phyloP scores from a whole-genome alignment of 441 rosid genomes.

The Flueggea neowawraea region DNA sequence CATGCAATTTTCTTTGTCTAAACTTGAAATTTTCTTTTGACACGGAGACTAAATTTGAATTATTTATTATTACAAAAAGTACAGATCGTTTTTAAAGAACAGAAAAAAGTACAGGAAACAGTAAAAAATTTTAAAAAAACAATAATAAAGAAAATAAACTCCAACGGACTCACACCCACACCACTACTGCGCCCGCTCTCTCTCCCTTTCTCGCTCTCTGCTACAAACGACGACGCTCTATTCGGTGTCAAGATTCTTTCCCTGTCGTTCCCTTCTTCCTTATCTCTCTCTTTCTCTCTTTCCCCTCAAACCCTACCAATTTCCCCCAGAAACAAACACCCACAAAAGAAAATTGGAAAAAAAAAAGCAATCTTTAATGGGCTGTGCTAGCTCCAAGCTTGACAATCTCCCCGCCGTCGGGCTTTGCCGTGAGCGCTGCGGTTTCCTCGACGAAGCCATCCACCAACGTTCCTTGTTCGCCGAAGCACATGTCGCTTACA shows the following conservation, averaged over 20 bases:
- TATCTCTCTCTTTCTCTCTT: background rate
- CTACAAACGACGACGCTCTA: conserved; percentile 1
- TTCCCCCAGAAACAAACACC: conserved; percentile 39
- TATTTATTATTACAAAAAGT: too few relatives aligned
- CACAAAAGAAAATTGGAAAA: too few relatives aligned
- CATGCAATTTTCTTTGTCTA: too few relatives aligned
- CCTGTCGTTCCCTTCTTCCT: background rate
- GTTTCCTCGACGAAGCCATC: conserved; percentile 65
- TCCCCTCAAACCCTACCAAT: conserved; percentile 2
- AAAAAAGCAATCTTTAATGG: conserved; percentile 29
- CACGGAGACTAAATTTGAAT: too few relatives aligned
- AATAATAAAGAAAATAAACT: too few relatives aligned
- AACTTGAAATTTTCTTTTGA: too few relatives aligned
- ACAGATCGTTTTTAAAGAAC: too few relatives aligned
- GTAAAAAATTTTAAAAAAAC: too few relatives aligned
- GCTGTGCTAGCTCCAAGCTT: conserved; percentile 80
- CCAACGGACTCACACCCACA: too few relatives aligned
- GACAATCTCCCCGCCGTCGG: conserved; percentile 96
- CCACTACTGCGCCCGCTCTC: too few relatives aligned
- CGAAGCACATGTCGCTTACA: conserved; percentile 65
- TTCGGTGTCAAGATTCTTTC: conserved; percentile 6
- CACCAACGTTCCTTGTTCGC: conserved; percentile 60
- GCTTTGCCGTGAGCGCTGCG: conserved; percentile 79
- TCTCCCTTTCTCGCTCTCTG: too few relatives aligned
- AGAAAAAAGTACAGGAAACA: too few relatives aligned